A percentile compares a stretch with the other conserved stretches of the same genome.
Evolutionary conservation across 306 rosid genomes (phyloP).

Genomic region (Astragalus glycyphyllos): DNA sequence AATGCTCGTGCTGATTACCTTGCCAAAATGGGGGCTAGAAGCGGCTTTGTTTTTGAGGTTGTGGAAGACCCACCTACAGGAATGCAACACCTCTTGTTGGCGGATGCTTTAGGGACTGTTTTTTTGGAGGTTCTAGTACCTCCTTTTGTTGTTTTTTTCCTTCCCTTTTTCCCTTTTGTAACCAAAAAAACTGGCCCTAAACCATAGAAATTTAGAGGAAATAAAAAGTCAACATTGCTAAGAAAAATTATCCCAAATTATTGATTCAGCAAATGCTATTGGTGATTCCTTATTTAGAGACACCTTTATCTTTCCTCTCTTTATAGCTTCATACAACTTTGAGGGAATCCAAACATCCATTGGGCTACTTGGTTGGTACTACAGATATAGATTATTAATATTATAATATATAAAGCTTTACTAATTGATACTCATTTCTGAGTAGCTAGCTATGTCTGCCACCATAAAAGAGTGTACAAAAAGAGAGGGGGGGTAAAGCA

Average conservation of each 20-base stretch:
- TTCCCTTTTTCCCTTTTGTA: too few relatives aligned
- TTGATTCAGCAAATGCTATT: slow-evolving; percentile 28
- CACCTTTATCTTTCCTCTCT: slow-evolving; percentile 38
- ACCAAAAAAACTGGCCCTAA: too few relatives aligned
- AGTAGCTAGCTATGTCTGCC: slow-evolving; percentile 42
- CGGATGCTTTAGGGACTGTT: too few relatives aligned
- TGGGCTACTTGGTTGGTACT: slow-evolving; percentile 29
- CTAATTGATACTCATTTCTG: slow-evolving; percentile 15
- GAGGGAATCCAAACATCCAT: slow-evolving; percentile 45
- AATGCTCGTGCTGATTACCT: too few relatives aligned
- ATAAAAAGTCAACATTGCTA: neutral
- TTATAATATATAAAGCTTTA: slow-evolving; percentile 44
- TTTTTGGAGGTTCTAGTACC: too few relatives aligned
- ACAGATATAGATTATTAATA: too few relatives aligned
- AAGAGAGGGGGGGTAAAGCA: slow-evolving; percentile 3
- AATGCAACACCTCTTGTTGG: too few relatives aligned
- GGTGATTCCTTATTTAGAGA: slow-evolving; percentile 42
- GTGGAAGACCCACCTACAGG: too few relatives aligned
- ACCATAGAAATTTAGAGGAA: too few relatives aligned
- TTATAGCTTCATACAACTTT: slow-evolving; percentile 38
- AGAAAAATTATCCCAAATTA: slow-evolving; percentile 14
- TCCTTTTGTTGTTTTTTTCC: too few relatives aligned
- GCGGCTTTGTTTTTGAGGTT: too few relatives aligned
- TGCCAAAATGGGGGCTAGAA: too few relatives aligned
- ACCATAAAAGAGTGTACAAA: slow-evolving; percentile 26